Conservation (phyloP, 192 early-diverging fungal species). For the Podila epigama region DNA sequence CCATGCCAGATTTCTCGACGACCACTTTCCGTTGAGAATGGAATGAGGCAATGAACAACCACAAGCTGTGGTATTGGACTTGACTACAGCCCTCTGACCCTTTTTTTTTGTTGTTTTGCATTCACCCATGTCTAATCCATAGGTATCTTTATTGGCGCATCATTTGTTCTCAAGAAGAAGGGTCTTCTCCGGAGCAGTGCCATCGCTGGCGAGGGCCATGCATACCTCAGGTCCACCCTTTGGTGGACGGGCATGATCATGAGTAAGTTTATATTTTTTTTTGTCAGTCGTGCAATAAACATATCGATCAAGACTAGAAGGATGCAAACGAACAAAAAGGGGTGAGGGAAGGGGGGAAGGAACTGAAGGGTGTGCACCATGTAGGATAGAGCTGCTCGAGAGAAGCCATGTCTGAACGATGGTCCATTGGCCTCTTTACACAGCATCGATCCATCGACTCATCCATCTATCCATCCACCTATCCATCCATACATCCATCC, state of each 20-base stretch:
- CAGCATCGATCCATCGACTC: no score
- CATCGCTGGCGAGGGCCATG: conserved; percentile 61
- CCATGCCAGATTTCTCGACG: not conserved
- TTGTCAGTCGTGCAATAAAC: not conserved
- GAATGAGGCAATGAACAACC: not conserved
- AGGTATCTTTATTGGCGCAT: conserved; percentile 89
- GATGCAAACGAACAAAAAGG: no score
- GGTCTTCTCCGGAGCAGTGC: conserved; percentile 75
- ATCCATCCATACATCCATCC: no score
- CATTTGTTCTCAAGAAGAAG: conserved; percentile 96
- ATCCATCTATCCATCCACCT: no score
- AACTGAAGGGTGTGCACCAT: no score
- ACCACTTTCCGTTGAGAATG: not conserved
- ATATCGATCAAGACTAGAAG: not conserved
- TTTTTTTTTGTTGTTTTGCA: not conserved
- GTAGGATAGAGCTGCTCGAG: no score
- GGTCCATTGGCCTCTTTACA: no score
- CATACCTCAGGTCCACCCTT: conserved; percentile 56
- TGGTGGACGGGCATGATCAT: conserved; percentile 69
- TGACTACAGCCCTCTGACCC: not conserved
- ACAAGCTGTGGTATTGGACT: not conserved
- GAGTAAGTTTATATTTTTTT: conserved; percentile 42
- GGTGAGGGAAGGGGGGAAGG: not conserved
- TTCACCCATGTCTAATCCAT: conserved; percentile 14
- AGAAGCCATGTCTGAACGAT: no score